Percentiles rank a stretch among this genome's conserved stretches.
Conservation (phyloP, 352 stramenopile species). For the Phytophthora macrochlamydospora region DNA sequence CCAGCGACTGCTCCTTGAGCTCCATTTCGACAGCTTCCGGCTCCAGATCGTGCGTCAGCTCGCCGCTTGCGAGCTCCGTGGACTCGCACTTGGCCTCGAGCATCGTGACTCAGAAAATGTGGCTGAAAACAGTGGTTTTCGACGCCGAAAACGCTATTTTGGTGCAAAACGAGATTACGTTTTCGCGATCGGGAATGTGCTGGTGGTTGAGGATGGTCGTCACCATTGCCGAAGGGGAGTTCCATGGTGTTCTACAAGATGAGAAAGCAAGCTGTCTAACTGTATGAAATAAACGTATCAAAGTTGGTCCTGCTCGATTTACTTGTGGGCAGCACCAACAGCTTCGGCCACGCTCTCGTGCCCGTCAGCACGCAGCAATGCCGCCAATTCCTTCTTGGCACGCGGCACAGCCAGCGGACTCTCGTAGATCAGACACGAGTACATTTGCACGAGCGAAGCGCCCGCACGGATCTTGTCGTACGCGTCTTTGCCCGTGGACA, state of each 20-base stretch:
- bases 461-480: conserved; percentile 98
- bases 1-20: conserved; percentile 41
- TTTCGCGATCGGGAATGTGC: not conserved
- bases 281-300: too few relatives aligned
- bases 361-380: conserved; percentile 82
- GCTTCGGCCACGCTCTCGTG: conserved; percentile 85
- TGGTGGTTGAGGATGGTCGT: not conserved
- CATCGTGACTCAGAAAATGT: conserved; percentile 6
- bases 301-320: conserved; percentile 9
- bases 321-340: conserved; percentile 83
- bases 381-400: conserved; percentile 90
- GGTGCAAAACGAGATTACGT: not conserved
- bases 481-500: conserved; percentile 92
- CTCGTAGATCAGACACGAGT: conserved; percentile 93
- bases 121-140: not conserved
- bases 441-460: conserved; percentile 95
- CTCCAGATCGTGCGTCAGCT: conserved; percentile 16
- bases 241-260: conserved; percentile 5
- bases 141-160: not conserved
- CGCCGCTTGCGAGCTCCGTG: conserved; percentile 26
- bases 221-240: not conserved
- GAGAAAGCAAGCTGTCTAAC: not conserved
- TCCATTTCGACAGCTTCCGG: not conserved
- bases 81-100: conserved; percentile 25
- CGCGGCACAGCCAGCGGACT: conserved; percentile 86